These are phyloP conservation scores for Penicillium odoratum DNA, from an alignment of 495 filamentous ascomycete species.

Conservation along the genomic window DNA sequence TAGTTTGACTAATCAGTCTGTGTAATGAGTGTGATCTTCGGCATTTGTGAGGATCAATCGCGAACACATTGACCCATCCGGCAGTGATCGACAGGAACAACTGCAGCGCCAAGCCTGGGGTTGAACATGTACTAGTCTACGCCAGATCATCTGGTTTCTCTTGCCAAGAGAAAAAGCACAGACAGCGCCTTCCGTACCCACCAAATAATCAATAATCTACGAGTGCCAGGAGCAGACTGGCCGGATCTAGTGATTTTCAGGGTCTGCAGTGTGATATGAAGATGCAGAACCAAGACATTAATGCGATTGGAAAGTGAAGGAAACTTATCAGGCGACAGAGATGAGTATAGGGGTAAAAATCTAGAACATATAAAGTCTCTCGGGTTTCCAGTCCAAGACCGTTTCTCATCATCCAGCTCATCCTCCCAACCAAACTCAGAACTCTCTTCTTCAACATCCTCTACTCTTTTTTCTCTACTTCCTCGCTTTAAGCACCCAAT, in stretches of 20 bases:
- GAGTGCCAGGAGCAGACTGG: not conserved
- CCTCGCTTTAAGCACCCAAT: conserved; percentile 3
- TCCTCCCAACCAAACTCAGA: not conserved
- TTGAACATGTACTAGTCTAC: not conserved
- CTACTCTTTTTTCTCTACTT: conserved; percentile 6
- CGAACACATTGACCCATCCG: not conserved
- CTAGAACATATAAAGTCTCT: not conserved
- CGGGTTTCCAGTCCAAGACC: not conserved
- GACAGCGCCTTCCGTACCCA: not conserved
- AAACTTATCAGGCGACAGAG: not conserved
- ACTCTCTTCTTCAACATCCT: conserved; percentile 10
- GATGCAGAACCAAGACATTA: not conserved
- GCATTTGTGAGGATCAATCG: not conserved
- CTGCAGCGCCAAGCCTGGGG: not conserved
- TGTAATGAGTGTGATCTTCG: not conserved
- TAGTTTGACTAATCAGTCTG: not conserved
- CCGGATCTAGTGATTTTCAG: not conserved
- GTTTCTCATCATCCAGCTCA: not conserved
- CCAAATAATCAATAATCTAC: not conserved
- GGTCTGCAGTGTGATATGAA: not conserved
- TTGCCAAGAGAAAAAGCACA: not conserved
- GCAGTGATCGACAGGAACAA: not conserved
- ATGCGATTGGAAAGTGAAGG: not conserved
- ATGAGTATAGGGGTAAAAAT: not conserved
- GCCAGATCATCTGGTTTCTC: too few species aligned